These are phyloP conservation scores for Lipomyces orientalis DNA, from an alignment of 805 yeast species.

Conservation along the genomic window DNA sequence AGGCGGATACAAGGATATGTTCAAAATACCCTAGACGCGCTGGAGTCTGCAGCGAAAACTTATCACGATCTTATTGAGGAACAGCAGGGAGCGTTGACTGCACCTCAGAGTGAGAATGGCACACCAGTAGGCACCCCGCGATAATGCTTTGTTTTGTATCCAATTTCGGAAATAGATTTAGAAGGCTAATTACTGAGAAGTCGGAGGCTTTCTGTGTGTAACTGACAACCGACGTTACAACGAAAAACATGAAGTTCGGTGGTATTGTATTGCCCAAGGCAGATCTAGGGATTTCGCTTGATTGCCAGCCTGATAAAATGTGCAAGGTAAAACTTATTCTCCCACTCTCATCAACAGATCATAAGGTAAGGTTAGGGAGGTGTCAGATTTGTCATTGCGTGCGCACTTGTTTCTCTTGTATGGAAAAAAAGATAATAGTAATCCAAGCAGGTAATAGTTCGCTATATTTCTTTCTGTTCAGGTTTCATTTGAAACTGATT, in stretches of 20 bases:
- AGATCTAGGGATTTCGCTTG: too few relatives aligned
- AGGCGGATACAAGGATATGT: conserved; percentile 22
- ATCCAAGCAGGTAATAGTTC: too few relatives aligned
- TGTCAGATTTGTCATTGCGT: too few relatives aligned
- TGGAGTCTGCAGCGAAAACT: conserved; percentile 13
- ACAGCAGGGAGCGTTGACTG: conserved; percentile 14
- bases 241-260: neutral
- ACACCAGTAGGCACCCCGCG: neutral
- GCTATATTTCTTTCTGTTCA: too few relatives aligned
- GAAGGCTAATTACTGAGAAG: neutral
- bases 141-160: neutral
- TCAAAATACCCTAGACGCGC: conserved; percentile 21
- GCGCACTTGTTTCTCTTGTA: too few relatives aligned
- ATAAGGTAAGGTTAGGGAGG: too few relatives aligned
- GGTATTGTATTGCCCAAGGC: neutral
- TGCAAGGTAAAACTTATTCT: too few relatives aligned
- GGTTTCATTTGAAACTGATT: too few relatives aligned
- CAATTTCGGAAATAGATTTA: neutral
- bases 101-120: neutral
- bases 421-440: too few relatives aligned
- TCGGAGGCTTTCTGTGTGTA: neutral
- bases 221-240: neutral
- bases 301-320: too few relatives aligned
- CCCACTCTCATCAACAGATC: too few relatives aligned
- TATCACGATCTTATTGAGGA: conserved; percentile 16